phyloP scores from a whole-genome alignment of 441 rosid genomes.

The Populus hybrid region DNA sequence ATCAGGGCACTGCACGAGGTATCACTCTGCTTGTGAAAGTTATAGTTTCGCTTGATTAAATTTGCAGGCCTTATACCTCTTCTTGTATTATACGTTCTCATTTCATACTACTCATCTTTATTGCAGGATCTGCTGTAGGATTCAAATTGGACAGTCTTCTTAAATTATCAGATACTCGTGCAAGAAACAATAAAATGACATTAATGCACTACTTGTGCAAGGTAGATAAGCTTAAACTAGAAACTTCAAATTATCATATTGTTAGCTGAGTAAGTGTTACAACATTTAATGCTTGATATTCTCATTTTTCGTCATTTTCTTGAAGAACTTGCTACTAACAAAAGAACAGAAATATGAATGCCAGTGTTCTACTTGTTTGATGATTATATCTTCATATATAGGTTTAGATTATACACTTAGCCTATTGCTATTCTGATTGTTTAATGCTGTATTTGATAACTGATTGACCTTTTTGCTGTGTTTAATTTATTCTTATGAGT shows the following conservation, averaged over 20 bases:
- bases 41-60: background rate
- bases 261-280: background rate
- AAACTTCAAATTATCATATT: background rate
- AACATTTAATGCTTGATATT: background rate
- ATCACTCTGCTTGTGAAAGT: slow-evolving; percentile 9
- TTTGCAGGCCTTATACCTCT: slow-evolving; percentile 5
- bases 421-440: background rate
- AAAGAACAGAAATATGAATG: background rate
- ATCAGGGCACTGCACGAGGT: slow-evolving; percentile 99
- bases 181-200: slow-evolving; percentile 96
- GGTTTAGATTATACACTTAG: background rate
- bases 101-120: slow-evolving; percentile 17
- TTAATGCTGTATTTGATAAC: background rate
- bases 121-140: slow-evolving; percentile 90
- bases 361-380: background rate
- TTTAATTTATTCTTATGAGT: background rate
- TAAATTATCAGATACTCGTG: slow-evolving; percentile 94
- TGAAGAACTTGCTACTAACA: background rate
- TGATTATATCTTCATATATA: background rate
- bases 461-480: background rate
- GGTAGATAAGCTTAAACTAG: slow-evolving; percentile 38
- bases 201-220: slow-evolving; percentile 96
- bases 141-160: slow-evolving; percentile 98
- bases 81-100: background rate
- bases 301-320: background rate